A percentile compares a stretch with the other conserved stretches of the same genome.
These are phyloP conservation scores for Diplosphaera chodatii DNA, from an alignment of 139 green algal genomes.

Conservation along the genomic window DNA sequence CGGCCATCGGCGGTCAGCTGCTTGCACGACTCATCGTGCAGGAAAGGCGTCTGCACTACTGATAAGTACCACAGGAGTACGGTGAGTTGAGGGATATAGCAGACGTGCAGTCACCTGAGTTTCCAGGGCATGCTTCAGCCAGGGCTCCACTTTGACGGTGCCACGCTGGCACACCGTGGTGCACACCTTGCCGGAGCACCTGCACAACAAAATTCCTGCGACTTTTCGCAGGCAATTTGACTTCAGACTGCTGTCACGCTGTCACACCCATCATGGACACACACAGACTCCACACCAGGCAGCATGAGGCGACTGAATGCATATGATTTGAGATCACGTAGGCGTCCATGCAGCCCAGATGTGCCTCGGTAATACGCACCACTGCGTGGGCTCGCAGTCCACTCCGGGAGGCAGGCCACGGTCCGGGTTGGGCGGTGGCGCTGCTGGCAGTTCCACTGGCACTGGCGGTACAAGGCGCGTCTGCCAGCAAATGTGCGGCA, in stretches of 20 bases:
- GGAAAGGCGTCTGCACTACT: too few relatives aligned
- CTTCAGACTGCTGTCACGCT: neutral
- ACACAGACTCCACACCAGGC: too few relatives aligned
- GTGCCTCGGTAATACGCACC: conserved; percentile 28
- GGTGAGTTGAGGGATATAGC: too few relatives aligned
- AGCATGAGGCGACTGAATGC: too few relatives aligned
- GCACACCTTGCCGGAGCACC: conserved; percentile 42
- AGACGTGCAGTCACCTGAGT: conserved; percentile 25
- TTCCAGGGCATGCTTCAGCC: conserved; percentile 38
- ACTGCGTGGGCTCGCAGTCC: conserved; percentile 21
- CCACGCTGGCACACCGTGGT: conserved; percentile 52
- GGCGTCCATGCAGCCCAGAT: too few relatives aligned
- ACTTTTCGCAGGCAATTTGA: neutral
- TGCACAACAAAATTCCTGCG: conserved; percentile 3
- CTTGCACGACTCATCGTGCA: too few relatives aligned
- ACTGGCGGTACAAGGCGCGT: neutral
- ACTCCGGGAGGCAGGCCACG: conserved; percentile 34
- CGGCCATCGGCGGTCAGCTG: too few relatives aligned
- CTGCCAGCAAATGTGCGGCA: conserved; percentile 31
- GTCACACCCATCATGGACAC: too few relatives aligned
- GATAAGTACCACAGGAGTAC: too few relatives aligned
- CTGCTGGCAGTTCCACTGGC: neutral
- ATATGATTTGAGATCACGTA: too few relatives aligned
- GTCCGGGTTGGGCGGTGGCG: neutral
- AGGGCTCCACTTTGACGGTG: conserved; percentile 44